A percentile compares a stretch with the other conserved stretches of the same genome.
Evolutionary conservation across 441 rosid species (phyloP).

Genomic region (Theobroma grandiflorum): DNA sequence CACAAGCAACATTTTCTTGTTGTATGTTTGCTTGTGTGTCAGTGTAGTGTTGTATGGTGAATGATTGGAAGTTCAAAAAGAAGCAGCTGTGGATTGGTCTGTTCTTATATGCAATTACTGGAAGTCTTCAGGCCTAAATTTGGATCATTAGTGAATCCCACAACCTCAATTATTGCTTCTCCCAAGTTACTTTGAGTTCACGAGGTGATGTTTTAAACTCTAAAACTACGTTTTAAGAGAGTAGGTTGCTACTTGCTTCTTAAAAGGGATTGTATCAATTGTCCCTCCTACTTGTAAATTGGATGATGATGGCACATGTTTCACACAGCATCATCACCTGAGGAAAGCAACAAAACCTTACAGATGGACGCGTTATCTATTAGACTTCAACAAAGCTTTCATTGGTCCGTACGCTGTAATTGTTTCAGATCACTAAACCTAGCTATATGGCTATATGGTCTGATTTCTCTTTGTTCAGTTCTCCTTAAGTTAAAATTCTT

Average conservation of each 20-base stretch:
- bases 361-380: background rate
- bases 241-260: too few relatives aligned
- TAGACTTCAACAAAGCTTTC: background rate
- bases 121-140: constrained; percentile 10
- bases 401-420: background rate
- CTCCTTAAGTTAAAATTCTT: background rate
- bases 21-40: constrained; percentile 10
- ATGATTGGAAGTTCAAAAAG: constrained; percentile 22
- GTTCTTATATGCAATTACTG: background rate
- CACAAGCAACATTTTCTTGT: constrained; percentile 38
- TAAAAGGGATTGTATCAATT: background rate
- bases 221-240: too few relatives aligned
- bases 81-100: background rate
- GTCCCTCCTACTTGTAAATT: background rate
- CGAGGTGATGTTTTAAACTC: background rate
- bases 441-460: too few relatives aligned
- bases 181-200: background rate
- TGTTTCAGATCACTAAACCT: background rate
- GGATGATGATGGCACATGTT: background rate
- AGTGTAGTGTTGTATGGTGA: constrained; percentile 17
- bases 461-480: background rate
- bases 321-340: background rate
- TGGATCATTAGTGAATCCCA: constrained; percentile 4
- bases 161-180: constrained; percentile 2
- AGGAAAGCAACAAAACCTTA: background rate